phyloP scores from a whole-genome alignment of 192 early-diverging fungal species.

The Linnemannia schmuckeri region DNA sequence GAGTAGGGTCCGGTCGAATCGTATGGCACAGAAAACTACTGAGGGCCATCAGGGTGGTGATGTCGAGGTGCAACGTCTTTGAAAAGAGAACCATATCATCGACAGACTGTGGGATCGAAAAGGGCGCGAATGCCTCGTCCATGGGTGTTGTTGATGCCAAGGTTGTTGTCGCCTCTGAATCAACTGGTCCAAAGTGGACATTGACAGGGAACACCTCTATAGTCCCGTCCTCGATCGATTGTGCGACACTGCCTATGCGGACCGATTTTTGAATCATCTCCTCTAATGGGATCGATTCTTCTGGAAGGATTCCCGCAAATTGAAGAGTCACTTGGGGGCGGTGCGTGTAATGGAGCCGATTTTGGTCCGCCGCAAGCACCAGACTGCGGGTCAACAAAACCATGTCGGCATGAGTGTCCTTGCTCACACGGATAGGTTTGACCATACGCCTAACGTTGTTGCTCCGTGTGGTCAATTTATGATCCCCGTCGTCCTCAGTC shows the following conservation, averaged over 20 bases:
- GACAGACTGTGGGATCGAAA: constrained; percentile 26
- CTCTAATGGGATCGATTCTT: constrained; percentile 31
- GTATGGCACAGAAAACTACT: constrained; percentile 59
- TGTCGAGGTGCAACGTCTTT: constrained; percentile 59
- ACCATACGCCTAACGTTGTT: neutral
- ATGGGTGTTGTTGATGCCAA: constrained; percentile 4
- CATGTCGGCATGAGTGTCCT: constrained; percentile 50
- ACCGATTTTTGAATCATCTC: constrained; percentile 45
- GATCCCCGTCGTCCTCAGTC: neutral
- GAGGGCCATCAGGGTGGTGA: constrained; percentile 62
- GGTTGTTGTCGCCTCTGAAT: neutral
- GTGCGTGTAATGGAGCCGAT: constrained; percentile 39
- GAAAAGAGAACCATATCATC: constrained; percentile 54
- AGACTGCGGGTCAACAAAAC: constrained; percentile 33
- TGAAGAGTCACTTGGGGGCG: constrained; percentile 24
- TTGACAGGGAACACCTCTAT: constrained; percentile 24
- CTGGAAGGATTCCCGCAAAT: constrained; percentile 41
- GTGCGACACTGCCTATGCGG: constrained; percentile 16
- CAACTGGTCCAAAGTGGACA: constrained; percentile 19
- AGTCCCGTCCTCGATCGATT: constrained; percentile 14
- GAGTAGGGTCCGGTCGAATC: constrained; percentile 32
- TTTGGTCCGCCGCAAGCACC: constrained; percentile 50
- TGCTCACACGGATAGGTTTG: constrained; percentile 41
- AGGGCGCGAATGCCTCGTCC: constrained; percentile 23
- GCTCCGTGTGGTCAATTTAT: neutral